Evolutionary conservation across 2,329 filamentous ascomycete species (phyloP), one percentile per base, ranked within the genome.

Genomic region (Plectosphaerella sp.): DNA sequence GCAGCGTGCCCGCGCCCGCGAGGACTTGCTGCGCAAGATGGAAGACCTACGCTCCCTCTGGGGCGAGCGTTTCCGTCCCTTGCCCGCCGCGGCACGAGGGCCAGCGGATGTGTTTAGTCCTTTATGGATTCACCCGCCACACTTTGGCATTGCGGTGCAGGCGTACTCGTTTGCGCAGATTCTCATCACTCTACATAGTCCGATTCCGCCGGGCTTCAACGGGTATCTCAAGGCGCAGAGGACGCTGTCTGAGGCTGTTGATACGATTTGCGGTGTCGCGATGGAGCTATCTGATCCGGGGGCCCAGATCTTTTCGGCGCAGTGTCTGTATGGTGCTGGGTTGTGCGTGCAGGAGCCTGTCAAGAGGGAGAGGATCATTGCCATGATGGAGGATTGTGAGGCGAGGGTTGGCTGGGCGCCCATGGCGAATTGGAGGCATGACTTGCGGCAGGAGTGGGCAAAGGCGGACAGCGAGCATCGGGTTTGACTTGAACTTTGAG

Each of bases 101-200:
- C 48, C 52, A 0, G 52, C 59, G 3, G 63, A 63, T 7, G 58
- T 60, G 1, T 80, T 80, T 53, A 64, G 69, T 3, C 71, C 75
- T 0, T 65, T 77, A 11, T 77, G 76, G 71, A 72, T 80, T 12
- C 68, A 80, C 54, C 77, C 77, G 4, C 68, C 75, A 1, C 63
- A 72, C 15, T 74, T 73, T 41, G 72, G 72, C 33, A 73, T 74
- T 15, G 76, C 79, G 0, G 60, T 82, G 3, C 79, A 82, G 56
- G 72, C 75, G 12, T 75, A 78, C 55, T 72, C 72, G 57, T 76
- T 80, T 53, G 76, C 79, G 1, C 71, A 74, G 16, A 77, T 82
- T 15, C 66, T 83, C 0, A 67, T 82, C 1, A 46, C 54, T 2
- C 56, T 63, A 0, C 59, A 66, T 4, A 59, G 58, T 4, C 57